Base-by-base conservation (phyloP, 768 basidiomycete species). In the Psilocybe subaeruginosa region DNA sequence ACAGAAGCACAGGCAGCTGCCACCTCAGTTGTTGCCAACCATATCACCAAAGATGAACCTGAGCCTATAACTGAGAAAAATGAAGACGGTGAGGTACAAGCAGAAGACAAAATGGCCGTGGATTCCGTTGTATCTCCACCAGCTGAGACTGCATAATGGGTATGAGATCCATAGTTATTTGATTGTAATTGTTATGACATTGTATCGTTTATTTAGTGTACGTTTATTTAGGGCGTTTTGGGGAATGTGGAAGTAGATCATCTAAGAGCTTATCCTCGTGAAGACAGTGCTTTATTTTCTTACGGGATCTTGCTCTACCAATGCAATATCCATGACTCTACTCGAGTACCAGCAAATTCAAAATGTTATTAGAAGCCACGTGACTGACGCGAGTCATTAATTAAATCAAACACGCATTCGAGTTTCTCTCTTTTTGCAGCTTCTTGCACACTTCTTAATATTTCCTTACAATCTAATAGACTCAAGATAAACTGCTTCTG, bases 91-190 rank as follows among this genome's bases (percentile, higher is more conserved):
- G 58, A 41, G 43, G 30, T 35, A 43, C 8, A 33, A 8, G 48
- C 30, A 12, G 64, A 64, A 5, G 67, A 68, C 30, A 62, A 66
- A 56, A 69, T 69, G 69, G 66, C 46, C 27, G 63, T 69, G 14
- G 69, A 69, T 9, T 56, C 52, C 31, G 52, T n/a, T 53, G 31
- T 8, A 6, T 19, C 51, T 53, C 16, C 31, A n/a, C 51, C 51
- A 6, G 31, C 51, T 23, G 30, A 6, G n/a, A 31, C 47, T 41
- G 48, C 48, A 23, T 69, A 54, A 64, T 62, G 47, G 56, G 37
- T 56, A 53, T 58, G 17, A 31, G 23, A 49, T 58, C 35, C 17
- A 54, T 65, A 45, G 23, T 23, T 23, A 23, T 23, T 23, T 23
- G 23, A 23, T 45, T 43, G 41, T 43, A 43, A 43, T 60, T 61